Conservation (phyloP, 768 basidiomycete genomes). For the Hysterangium stoloniferum region DNA sequence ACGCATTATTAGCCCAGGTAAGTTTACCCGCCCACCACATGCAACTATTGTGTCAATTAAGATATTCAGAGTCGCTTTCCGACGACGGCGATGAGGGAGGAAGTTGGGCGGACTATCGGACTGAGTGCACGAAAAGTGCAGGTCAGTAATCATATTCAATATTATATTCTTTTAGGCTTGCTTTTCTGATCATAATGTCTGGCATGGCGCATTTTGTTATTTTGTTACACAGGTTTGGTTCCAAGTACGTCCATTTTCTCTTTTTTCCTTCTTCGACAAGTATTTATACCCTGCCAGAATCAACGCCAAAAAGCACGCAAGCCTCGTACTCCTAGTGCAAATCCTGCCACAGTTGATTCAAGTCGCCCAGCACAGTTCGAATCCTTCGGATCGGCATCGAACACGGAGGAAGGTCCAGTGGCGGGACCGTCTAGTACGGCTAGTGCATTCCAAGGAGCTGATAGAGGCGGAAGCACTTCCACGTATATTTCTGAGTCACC, state of each 20-base stretch:
- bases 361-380: slow-evolving; percentile 55
- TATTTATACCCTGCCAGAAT: slow-evolving; percentile 64
- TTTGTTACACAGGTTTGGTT: slow-evolving; percentile 68
- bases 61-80: slow-evolving; percentile 72
- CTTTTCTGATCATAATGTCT: slow-evolving; percentile 12
- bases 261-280: slow-evolving; percentile 16
- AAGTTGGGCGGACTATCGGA: slow-evolving; percentile 82
- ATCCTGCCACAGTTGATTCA: slow-evolving; percentile 17
- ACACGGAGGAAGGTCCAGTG: background rate
- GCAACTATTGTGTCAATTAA: background rate
- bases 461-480: slow-evolving; percentile 36
- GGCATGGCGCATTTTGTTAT: background rate
- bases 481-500: slow-evolving; percentile 45
- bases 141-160: slow-evolving; percentile 37
- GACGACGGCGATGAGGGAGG: slow-evolving; percentile 79
- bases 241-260: slow-evolving; percentile 46
- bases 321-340: slow-evolving; percentile 50
- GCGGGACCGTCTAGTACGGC: slow-evolving; percentile 1
- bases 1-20: slow-evolving; percentile 82
- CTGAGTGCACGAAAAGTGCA: slow-evolving; percentile 86
- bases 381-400: slow-evolving; percentile 32
- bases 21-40: slow-evolving; percentile 15
- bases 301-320: slow-evolving; percentile 82
- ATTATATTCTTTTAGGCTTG: slow-evolving; percentile 12
- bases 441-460: slow-evolving; percentile 18